Percentiles rank a stretch among this genome's conserved stretches.
Conservation (phyloP, 2,329 filamentous ascomycete genomes). For the Trichoderma sp. region DNA sequence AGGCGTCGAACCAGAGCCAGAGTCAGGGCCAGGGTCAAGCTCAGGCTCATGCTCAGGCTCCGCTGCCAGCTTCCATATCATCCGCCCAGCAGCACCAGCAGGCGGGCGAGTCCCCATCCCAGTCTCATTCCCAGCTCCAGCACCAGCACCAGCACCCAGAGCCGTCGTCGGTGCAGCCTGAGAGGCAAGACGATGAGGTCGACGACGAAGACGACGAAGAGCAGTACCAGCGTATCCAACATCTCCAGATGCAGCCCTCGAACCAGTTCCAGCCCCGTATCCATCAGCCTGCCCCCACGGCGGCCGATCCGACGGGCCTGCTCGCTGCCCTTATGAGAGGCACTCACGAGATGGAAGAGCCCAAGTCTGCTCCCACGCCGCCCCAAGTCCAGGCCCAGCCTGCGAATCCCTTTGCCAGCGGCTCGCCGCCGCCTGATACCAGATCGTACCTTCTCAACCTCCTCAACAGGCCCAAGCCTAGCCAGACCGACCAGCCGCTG, state of each 20-base stretch:
- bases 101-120: constrained; percentile 7
- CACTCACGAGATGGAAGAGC: constrained; percentile 53
- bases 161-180: constrained; percentile 31
- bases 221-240: constrained; percentile 30
- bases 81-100: constrained; percentile 34
- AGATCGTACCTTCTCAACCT: constrained; percentile 86
- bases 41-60: constrained; percentile 17
- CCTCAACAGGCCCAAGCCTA: constrained; percentile 76
- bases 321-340: constrained; percentile 66
- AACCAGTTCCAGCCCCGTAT: constrained; percentile 47
- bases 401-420: constrained; percentile 49
- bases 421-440: constrained; percentile 67
- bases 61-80: constrained; percentile 13
- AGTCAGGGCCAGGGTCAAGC: constrained; percentile 32
- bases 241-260: constrained; percentile 32
- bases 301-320: constrained; percentile 60
- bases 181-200: constrained; percentile 15
- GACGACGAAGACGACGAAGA: constrained; percentile 23
- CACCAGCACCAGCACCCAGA: constrained; percentile 36
- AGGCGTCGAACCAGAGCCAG: constrained; percentile 34
- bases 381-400: constrained; percentile 36
- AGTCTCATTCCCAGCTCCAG: constrained; percentile 6
- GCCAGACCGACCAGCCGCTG: constrained; percentile 57
- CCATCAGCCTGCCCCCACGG: constrained; percentile 60
- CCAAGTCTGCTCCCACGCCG: constrained; percentile 35